Percentiles rank a stretch among this genome's conserved stretches.
phyloP scores from a whole-genome alignment of 257 asterid genomes.

The Ligustrum vulgare region DNA sequence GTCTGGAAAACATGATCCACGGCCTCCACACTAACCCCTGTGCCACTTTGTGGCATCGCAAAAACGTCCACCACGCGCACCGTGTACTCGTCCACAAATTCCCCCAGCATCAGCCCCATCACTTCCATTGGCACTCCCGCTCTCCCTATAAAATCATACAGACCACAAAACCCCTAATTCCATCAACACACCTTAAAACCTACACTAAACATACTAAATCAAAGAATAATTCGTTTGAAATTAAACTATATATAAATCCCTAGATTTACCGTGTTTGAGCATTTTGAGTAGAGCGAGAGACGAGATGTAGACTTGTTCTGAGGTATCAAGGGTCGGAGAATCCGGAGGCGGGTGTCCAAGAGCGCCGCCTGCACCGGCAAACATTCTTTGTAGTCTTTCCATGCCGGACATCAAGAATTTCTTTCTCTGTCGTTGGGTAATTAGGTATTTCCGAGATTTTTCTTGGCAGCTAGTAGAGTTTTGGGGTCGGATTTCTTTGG shows the following conservation, averaged over 20 bases:
- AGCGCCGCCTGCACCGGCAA: conserved; percentile 96
- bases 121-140: conserved; percentile 99
- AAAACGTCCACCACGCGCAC: conserved; percentile 97
- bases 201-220: neutral
- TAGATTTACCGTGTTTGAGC: conserved; percentile 93
- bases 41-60: conserved; percentile 99
- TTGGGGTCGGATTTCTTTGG: conserved; percentile 30
- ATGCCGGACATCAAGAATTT: conserved; percentile 47
- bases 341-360: conserved; percentile 95
- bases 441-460: neutral
- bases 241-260: conserved; percentile 34
- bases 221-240: neutral
- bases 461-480: neutral
- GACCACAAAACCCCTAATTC: conserved; percentile 18
- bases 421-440: no score
- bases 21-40: conserved; percentile 98
- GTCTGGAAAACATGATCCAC: conserved; percentile 97
- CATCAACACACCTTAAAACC: conserved; percentile 3
- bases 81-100: conserved; percentile 94
- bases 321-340: conserved; percentile 84
- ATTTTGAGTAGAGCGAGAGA: conserved; percentile 92
- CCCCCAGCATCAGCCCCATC: conserved; percentile 97
- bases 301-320: conserved; percentile 96
- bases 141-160: conserved; percentile 54
- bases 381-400: conserved; percentile 94